Conservation (phyloP, 2,329 filamentous ascomycete genomes). For the Colletotrichum noveboracense region DNA sequence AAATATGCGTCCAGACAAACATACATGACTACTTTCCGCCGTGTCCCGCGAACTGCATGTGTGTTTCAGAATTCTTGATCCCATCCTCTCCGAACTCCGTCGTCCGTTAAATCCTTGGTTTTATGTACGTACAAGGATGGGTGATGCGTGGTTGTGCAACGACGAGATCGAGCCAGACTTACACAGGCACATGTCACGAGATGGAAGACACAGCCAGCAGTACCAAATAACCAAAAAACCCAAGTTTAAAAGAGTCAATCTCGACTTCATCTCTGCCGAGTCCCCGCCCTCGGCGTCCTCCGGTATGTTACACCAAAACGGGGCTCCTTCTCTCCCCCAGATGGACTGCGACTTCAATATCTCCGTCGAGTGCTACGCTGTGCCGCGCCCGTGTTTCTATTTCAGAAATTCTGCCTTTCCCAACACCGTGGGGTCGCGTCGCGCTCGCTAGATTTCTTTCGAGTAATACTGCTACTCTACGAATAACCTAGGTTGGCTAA, state of each 20-base stretch:
- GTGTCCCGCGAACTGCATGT: not conserved
- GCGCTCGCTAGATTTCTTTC: not conserved
- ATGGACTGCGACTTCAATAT: not conserved
- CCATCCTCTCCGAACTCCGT: not conserved
- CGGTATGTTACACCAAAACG: not conserved
- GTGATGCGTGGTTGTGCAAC: not conserved
- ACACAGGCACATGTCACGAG: not conserved
- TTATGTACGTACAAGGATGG: not conserved
- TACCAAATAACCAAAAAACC: not conserved
- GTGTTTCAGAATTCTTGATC: not conserved
- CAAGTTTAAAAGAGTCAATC: slow-evolving; percentile 3
- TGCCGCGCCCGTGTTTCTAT: not conserved
- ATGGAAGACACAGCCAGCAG: not conserved
- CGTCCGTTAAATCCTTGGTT: not conserved
- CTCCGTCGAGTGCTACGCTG: not conserved
- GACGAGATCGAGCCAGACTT: not conserved
- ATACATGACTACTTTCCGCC: not conserved
- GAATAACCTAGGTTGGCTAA: not conserved
- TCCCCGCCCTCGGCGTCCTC: not conserved
- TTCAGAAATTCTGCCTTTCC: not conserved
- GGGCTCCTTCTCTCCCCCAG: not conserved
- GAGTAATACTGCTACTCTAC: not conserved
- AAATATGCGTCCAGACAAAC: not conserved
- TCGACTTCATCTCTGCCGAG: slow-evolving; percentile 1
- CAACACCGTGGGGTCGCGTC: not conserved